A percentile compares a stretch with the other conserved stretches of the same genome.
Conservation (phyloP, 2,329 filamentous ascomycete genomes). For the Aspergillus sp. region DNA sequence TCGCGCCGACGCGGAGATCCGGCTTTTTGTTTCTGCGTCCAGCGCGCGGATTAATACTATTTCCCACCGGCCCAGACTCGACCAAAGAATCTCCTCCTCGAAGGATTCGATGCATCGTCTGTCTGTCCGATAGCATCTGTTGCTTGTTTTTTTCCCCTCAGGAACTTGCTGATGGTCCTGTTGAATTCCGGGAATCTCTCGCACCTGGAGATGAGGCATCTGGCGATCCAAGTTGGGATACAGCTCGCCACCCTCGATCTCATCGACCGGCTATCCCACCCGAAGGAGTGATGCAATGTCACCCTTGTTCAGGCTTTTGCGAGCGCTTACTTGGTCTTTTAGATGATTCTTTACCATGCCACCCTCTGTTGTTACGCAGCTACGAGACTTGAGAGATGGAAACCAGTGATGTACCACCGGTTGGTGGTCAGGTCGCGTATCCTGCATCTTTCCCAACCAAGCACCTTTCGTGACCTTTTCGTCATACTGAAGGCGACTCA, state of each 20-base stretch:
- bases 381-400: not conserved
- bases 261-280: not conserved
- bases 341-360: not conserved
- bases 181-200: not conserved
- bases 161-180: not conserved
- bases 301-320: not conserved
- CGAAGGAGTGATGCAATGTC: not conserved
- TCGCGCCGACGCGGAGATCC: constrained; percentile 35
- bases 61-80: constrained; percentile 30
- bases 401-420: not conserved
- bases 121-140: not conserved
- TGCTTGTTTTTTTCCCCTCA: not conserved
- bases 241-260: not conserved
- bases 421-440: not conserved
- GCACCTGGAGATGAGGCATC: not conserved
- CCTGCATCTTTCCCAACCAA: too few species aligned
- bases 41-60: constrained; percentile 43
- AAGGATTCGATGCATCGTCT: not conserved
- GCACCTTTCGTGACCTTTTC: too few species aligned
- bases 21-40: constrained; percentile 45
- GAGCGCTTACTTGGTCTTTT: not conserved
- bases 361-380: not conserved
- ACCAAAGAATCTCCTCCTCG: constrained; percentile 8
- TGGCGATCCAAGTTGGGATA: not conserved
- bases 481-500: too few species aligned